Evolutionary conservation across 2,329 filamentous ascomycete species (phyloP), one percentile per base, ranked within the genome.

Genomic region (Dactylonectria estremocensis): DNA sequence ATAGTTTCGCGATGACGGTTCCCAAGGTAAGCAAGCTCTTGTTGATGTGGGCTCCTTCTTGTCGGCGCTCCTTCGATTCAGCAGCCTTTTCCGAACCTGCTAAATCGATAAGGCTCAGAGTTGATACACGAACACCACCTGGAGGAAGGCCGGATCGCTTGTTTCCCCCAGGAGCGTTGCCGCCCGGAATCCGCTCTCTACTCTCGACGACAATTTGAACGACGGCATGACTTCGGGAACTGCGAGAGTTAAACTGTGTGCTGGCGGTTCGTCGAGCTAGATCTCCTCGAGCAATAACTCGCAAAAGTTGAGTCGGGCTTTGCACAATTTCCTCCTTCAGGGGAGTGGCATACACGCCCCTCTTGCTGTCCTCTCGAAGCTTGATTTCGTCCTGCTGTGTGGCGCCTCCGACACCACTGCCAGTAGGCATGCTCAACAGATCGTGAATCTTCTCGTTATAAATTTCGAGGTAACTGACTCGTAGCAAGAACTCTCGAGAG

Each of bases 361-460:
- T 89, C 83, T 98, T 98, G 83, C 92, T 95, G 80, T 99, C 96
- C 82, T 99, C 96, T 20, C 96, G 92, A 63, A 99, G 84, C 81
- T 99, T 98, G 82, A 99, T 99, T 78, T 99, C 96, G 74, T 99
- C 96, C 71, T 95, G 93, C 43, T 85, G 83, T 10, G 79, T 84
- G 13, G 82, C 84, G 18, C 85, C 84, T 20, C 88, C 90, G 18
- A 86, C 77, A 5, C 86, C 89, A 46, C 82, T 83, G 13, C 87
- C 87, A 1, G 88, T 87, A 1, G 94, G 87, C 80, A 94, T 92
- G 71, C 92, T 95, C 50, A 99, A 86, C 56, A 99, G 85, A 81
- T 99, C 96, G 78, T 98, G 93, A 65, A 99, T 98, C 81, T 90
- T 97, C 79, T 99, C 96, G 77, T 99, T 99, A 83, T 99, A 99